These are phyloP conservation scores for Fraxinus albicans DNA, from an alignment of 305 asterid genomes.

Conservation along the genomic window DNA sequence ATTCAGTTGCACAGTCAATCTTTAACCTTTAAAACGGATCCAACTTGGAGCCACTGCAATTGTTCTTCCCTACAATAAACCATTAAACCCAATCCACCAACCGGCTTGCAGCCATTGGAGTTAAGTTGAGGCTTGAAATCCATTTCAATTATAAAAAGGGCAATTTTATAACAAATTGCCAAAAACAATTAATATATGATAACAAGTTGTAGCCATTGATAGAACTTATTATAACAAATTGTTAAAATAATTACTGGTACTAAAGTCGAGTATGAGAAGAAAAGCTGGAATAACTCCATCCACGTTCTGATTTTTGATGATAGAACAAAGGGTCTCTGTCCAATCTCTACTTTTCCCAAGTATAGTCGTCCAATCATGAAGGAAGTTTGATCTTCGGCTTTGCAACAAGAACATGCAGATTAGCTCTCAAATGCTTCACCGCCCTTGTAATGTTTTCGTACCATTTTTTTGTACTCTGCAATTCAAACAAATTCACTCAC, in stretches of 20 bases:
- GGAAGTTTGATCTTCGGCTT: background rate
- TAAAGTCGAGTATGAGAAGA: background rate
- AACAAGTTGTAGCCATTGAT: background rate
- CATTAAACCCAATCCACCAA: background rate
- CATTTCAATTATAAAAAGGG: background rate
- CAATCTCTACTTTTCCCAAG: constrained; percentile 13
- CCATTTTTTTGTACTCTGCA: constrained; percentile 68
- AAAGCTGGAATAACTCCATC: background rate
- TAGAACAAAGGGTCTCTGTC: background rate
- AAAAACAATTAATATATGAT: background rate
- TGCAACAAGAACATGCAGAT: constrained; percentile 16
- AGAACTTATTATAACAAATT: background rate
- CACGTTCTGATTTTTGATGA: background rate
- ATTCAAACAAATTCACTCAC: background rate
- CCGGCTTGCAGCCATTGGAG: background rate
- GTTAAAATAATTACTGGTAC: background rate
- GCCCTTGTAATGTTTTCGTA: constrained; percentile 47
- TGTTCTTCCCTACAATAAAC: background rate
- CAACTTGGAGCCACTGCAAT: background rate
- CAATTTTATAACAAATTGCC: background rate
- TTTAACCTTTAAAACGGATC: background rate
- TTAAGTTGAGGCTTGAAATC: background rate
- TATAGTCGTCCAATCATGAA: constrained; percentile 11
- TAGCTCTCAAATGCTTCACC: constrained; percentile 54
- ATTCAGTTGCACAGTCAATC: background rate